Conservation (phyloP, 805 yeast genomes). For the Naumovozyma castellii region DNA sequence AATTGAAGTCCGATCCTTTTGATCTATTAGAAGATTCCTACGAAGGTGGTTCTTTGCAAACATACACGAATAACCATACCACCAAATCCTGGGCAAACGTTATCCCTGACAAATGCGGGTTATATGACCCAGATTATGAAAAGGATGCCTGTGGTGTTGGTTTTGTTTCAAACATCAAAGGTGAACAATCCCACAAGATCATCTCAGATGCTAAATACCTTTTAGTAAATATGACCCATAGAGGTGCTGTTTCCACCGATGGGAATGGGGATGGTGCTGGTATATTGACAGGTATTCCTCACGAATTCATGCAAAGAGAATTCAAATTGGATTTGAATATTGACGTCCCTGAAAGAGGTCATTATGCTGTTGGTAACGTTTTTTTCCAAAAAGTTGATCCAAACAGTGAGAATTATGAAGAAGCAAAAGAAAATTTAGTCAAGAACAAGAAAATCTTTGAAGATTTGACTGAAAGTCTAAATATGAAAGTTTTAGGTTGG, state of each 20-base stretch:
- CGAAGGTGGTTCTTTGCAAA: conserved; percentile 22
- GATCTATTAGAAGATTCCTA: conserved; percentile 25
- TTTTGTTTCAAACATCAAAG: conserved; percentile 89
- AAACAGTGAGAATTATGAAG: conserved; percentile 1
- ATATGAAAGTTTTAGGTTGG: conserved; percentile 85
- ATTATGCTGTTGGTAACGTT: conserved; percentile 90
- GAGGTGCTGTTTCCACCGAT: conserved; percentile 95
- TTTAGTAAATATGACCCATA: conserved; percentile 95
- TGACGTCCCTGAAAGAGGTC: conserved; percentile 67
- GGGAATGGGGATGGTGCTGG: conserved; percentile 99
- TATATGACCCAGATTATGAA: conserved; percentile 88
- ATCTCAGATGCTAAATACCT: conserved; percentile 81
- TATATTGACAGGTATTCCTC: conserved; percentile 86
- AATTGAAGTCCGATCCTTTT: conserved; percentile 18
- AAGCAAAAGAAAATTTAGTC: conserved; percentile 44
- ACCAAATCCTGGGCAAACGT: conserved; percentile 90
- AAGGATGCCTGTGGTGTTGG: conserved; percentile 99
- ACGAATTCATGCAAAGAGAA: conserved; percentile 76
- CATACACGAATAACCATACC: conserved; percentile 6
- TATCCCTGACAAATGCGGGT: conserved; percentile 77
- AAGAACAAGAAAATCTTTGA: conserved; percentile 73
- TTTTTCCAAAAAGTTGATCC: conserved; percentile 44
- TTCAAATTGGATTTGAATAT: conserved; percentile 61
- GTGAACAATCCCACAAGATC: conserved; percentile 77
- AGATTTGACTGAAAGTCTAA: conserved; percentile 64